These are phyloP conservation scores for Phytophthora brassicae DNA, from an alignment of 352 stramenopile species.

Conservation along the genomic window DNA sequence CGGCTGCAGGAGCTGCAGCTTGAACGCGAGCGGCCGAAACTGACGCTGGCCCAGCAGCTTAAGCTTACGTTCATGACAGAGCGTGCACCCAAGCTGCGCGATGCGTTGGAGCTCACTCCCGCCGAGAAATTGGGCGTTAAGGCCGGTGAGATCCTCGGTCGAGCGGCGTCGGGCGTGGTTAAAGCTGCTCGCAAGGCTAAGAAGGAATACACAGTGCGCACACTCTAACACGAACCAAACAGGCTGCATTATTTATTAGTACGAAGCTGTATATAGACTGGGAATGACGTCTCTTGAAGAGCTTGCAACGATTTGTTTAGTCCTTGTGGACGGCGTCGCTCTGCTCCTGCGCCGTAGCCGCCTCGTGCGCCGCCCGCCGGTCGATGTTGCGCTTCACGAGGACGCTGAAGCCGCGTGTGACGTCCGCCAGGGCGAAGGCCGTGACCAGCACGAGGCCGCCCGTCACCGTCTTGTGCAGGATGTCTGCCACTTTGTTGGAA, in stretches of 20 bases:
- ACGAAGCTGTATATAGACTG: background rate
- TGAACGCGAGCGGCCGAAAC: conserved; percentile 37
- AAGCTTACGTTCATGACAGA: conserved; percentile 52
- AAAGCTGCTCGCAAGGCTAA: conserved; percentile 45
- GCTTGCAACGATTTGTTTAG: conserved; percentile 16
- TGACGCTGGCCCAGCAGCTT: conserved; percentile 47
- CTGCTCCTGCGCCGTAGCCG: conserved; percentile 18
- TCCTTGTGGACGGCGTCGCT: conserved; percentile 25
- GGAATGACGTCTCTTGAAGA: conserved; percentile 1
- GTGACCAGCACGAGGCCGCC: conserved; percentile 74
- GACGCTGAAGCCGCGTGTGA: conserved; percentile 77
- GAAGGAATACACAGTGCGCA: conserved; percentile 70
- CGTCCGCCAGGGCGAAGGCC: conserved; percentile 65
- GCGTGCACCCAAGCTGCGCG: conserved; percentile 51
- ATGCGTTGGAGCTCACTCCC: conserved; percentile 55
- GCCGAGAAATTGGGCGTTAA: conserved; percentile 47
- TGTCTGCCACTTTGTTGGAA: conserved; percentile 52
- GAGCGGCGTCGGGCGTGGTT: conserved; percentile 38
- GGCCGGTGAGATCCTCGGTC: conserved; percentile 45
- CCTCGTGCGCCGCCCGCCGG: conserved; percentile 38
- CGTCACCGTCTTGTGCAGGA: conserved; percentile 81
- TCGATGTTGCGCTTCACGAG: conserved; percentile 83
- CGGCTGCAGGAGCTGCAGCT: conserved; percentile 45
- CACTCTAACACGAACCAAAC: conserved; percentile 37
- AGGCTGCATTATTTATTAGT: conserved; percentile 32